Conservation (phyloP, 2,329 filamentous ascomycete genomes). For the Epichloe amarillans region DNA sequence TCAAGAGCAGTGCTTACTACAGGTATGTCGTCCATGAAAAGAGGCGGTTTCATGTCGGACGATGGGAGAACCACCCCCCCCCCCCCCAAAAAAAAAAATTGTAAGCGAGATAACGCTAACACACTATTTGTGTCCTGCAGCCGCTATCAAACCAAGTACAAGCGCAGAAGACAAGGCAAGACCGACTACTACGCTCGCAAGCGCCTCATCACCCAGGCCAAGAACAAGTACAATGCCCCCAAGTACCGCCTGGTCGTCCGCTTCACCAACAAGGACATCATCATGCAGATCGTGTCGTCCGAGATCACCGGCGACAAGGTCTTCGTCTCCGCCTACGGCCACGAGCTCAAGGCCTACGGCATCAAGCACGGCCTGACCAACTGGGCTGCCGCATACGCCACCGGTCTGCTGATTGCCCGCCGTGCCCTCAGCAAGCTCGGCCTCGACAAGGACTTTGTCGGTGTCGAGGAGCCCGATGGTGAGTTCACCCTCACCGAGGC, state of each 20-base stretch:
- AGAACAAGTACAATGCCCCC: slow-evolving; percentile 99
- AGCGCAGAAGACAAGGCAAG: slow-evolving; percentile 89
- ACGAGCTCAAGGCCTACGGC: slow-evolving; percentile 96
- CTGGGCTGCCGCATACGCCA: slow-evolving; percentile 96
- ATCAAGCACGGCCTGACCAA: slow-evolving; percentile 98
- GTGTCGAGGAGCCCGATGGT: slow-evolving; percentile 93
- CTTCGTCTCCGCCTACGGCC: slow-evolving; percentile 80
- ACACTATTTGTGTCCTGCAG: slow-evolving; percentile 29
- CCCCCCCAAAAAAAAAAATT: too few species aligned
- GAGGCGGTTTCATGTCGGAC: too few species aligned
- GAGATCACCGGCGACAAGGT: slow-evolving; percentile 98
- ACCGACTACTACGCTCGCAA: slow-evolving; percentile 99
- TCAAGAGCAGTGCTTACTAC: slow-evolving; percentile 98
- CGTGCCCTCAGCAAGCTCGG: slow-evolving; percentile 95
- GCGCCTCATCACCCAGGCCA: slow-evolving; percentile 98
- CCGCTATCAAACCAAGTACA: slow-evolving; percentile 99
- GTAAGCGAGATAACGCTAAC: too few species aligned
- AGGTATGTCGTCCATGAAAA: slow-evolving; percentile 40
- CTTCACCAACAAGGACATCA: slow-evolving; percentile 99
- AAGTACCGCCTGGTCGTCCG: slow-evolving; percentile 99
- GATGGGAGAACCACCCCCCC: too few species aligned
- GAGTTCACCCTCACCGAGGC: slow-evolving; percentile 95
- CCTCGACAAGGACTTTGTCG: slow-evolving; percentile 81
- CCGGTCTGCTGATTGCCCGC: slow-evolving; percentile 91
- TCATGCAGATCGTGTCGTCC: slow-evolving; percentile 91